Percentiles rank a stretch among this genome's conserved stretches.
Evolutionary conservation across 805 yeast genomes (phyloP).

Genomic region (Candida ovalis): DNA sequence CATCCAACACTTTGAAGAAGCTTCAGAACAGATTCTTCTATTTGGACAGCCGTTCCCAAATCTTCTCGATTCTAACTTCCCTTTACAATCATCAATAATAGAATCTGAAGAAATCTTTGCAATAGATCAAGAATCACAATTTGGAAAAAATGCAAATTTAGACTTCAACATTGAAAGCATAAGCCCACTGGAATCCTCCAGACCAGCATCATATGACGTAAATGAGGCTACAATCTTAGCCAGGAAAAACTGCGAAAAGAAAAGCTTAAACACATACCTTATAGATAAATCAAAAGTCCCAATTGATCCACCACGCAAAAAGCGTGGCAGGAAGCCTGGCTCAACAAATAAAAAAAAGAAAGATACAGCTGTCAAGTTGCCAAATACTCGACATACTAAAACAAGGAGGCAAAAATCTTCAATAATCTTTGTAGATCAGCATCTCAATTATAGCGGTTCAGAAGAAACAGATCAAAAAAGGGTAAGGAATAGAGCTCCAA

Average conservation of each 20-base stretch:
- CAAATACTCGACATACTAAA: neutral
- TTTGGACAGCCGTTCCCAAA: neutral
- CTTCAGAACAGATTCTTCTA: neutral
- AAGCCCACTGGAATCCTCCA: neutral
- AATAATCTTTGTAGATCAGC: neutral
- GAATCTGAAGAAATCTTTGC: conserved; percentile 17
- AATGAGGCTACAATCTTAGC: neutral
- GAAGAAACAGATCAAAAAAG: conserved; percentile 17
- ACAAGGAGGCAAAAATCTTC: neutral
- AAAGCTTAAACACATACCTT: too few relatives aligned
- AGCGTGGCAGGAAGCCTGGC: conserved; percentile 20
- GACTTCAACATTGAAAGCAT: neutral
- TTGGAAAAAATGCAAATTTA: conserved; percentile 2
- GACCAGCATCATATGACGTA: neutral
- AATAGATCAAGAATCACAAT: conserved; percentile 10
- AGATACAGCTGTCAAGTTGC: neutral
- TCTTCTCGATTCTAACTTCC: conserved; percentile 15
- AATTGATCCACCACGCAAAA: conserved; percentile 1
- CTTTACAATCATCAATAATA: conserved; percentile 15
- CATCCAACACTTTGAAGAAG: neutral
- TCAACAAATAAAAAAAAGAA: conserved; percentile 15
- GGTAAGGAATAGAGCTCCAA: conserved; percentile 15
- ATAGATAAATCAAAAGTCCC: too few relatives aligned
- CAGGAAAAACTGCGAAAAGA: neutral
- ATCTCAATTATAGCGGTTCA: conserved; percentile 3